Evolutionary conservation across 1,284 basidiomycete species (phyloP).

Genomic region (Anthracocystis walkeri): DNA sequence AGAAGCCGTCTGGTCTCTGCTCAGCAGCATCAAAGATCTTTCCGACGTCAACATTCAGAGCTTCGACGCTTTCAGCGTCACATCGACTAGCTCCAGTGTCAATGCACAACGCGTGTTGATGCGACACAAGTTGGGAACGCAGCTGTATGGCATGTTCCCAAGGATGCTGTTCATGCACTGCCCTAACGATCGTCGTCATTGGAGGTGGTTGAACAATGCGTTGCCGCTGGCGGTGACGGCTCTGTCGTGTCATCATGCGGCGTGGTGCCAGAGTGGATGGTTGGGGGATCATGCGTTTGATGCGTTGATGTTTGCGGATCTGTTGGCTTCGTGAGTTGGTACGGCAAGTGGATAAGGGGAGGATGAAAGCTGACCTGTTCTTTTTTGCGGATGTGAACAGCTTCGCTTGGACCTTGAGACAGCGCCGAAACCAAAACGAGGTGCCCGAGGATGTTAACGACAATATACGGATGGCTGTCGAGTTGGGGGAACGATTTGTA

Average conservation of each 20-base stretch:
- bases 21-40: constrained; percentile 22
- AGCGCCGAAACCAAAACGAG: constrained; percentile 3
- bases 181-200: constrained; percentile 13
- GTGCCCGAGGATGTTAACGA: constrained; percentile 4
- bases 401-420: constrained; percentile 26
- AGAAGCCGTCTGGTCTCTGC: constrained; percentile 27
- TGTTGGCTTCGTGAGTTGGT: constrained; percentile 30
- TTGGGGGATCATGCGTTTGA: constrained; percentile 32
- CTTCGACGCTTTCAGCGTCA: constrained; percentile 4
- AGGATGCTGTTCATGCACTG: constrained; percentile 25
- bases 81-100: not conserved
- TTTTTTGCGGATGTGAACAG: constrained; percentile 5
- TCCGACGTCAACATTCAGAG: constrained; percentile 16
- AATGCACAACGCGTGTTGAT: constrained; percentile 17
- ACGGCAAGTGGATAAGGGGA: not conserved
- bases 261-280: constrained; percentile 28
- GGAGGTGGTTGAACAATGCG: constrained; percentile 29
- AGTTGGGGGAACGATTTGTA: constrained; percentile 27
- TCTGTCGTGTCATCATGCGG: constrained; percentile 18
- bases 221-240: constrained; percentile 18
- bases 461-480: constrained; percentile 9
- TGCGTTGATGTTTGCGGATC: constrained; percentile 23
- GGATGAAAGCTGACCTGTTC: not conserved
- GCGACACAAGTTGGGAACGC: constrained; percentile 26
- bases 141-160: constrained; percentile 42